A percentile compares a stretch with the other conserved stretches of the same genome.
phyloP scores from a whole-genome alignment of 129 eudicot species.

The Artemisia annua region DNA sequence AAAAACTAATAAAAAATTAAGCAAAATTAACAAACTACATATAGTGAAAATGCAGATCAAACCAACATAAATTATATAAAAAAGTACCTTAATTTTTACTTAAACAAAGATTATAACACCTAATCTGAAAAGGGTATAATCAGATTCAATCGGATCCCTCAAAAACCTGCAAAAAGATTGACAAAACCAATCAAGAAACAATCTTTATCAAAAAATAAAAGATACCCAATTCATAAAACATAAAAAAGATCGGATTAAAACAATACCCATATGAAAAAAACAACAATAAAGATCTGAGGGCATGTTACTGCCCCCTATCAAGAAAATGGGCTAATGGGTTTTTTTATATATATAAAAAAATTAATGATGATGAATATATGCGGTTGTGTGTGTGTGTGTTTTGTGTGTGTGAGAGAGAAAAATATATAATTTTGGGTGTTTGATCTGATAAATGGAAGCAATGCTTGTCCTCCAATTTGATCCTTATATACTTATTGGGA shows the following conservation, averaged over 20 bases:
- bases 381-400: constrained; percentile 26
- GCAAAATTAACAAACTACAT: constrained; percentile 14
- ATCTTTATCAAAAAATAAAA: constrained; percentile 9
- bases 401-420: constrained; percentile 16
- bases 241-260: constrained; percentile 28
- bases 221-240: constrained; percentile 25
- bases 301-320: constrained; percentile 60
- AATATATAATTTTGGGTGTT: constrained; percentile 33
- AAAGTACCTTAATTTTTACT: constrained; percentile 41
- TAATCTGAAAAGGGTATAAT: constrained; percentile 21
- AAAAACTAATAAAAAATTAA: constrained; percentile 1
- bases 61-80: constrained; percentile 20
- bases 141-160: constrained; percentile 54
- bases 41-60: constrained; percentile 30
- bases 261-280: constrained; percentile 45
- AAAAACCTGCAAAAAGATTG: constrained; percentile 15
- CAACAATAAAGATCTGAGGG: constrained; percentile 51
- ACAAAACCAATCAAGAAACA: constrained; percentile 23
- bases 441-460: constrained; percentile 49
- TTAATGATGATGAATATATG: constrained; percentile 32
- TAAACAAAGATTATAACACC: constrained; percentile 24
- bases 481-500: constrained; percentile 57
- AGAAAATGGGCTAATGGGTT: constrained; percentile 27
- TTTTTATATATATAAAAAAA: constrained; percentile 18
- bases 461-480: constrained; percentile 40